Percentiles rank a stretch among this genome's conserved stretches.
phyloP scores from a whole-genome alignment of 1,139 yeast species.

The Torulaspora globosa region DNA sequence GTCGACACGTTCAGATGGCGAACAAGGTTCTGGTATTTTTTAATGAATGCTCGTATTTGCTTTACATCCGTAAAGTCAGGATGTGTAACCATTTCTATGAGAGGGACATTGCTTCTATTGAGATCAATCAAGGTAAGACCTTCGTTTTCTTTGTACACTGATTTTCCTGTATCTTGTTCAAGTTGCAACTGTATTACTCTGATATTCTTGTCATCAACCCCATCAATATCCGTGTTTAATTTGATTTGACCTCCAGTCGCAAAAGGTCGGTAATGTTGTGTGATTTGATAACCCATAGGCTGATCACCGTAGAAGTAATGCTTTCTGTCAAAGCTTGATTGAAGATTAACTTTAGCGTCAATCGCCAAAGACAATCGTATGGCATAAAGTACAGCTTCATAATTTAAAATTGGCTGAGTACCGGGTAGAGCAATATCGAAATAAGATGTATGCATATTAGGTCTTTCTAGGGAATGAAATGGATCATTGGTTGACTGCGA shows the following conservation, averaged over 20 bases:
- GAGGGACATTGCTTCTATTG: constrained; percentile 80
- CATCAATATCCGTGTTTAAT: constrained; percentile 52
- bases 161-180: constrained; percentile 93
- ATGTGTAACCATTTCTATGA: constrained; percentile 84
- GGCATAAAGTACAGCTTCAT: constrained; percentile 69
- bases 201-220: constrained; percentile 44
- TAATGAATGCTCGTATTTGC: constrained; percentile 74
- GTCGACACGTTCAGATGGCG: constrained; percentile 69
- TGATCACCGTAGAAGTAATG: constrained; percentile 97
- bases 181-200: constrained; percentile 72
- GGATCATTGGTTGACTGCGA: constrained; percentile 51
- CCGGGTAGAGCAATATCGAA: constrained; percentile 92
- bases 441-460: constrained; percentile 69
- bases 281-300: constrained; percentile 92
- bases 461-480: constrained; percentile 43
- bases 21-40: constrained; percentile 71
- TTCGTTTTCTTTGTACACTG: constrained; percentile 49
- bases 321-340: constrained; percentile 80
- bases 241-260: constrained; percentile 62
- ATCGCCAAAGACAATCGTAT: constrained; percentile 70
- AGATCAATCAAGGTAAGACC: constrained; percentile 57
- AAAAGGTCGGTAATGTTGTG: constrained; percentile 81
- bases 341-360: constrained; percentile 52
- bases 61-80: constrained; percentile 74
- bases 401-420: constrained; percentile 78